A percentile compares a stretch with the other conserved stretches of the same genome.
phyloP scores from a whole-genome alignment of 2,329 filamentous ascomycete species.

The Grosmannia serpens region DNA sequence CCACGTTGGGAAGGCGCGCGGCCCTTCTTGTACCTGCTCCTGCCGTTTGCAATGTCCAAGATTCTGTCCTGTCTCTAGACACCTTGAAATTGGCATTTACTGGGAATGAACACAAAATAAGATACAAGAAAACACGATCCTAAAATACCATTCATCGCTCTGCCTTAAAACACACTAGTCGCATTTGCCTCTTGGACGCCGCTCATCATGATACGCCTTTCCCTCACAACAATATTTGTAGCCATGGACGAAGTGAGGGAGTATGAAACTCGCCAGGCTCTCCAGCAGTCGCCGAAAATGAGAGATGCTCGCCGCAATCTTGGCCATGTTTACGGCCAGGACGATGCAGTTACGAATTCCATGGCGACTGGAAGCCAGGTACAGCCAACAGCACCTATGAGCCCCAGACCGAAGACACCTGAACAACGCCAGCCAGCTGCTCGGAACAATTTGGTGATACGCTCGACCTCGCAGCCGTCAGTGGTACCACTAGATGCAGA shows the following conservation, averaged over 20 bases:
- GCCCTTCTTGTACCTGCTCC: background rate
- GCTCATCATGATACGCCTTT: constrained; percentile 28
- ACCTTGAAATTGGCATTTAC: background rate
- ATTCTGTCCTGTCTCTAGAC: too few relatives aligned
- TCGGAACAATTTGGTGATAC: background rate
- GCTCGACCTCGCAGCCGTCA: background rate
- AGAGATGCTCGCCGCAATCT: constrained; percentile 8
- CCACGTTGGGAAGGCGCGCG: background rate
- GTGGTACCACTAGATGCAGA: background rate
- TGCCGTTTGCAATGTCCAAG: background rate
- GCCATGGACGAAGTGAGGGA: constrained; percentile 30
- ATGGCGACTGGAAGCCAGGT: background rate
- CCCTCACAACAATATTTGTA: constrained; percentile 26
- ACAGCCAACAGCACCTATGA: background rate
- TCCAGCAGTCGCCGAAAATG: constrained; percentile 21
- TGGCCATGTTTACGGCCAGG: background rate
- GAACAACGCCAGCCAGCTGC: background rate
- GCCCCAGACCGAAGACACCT: background rate
- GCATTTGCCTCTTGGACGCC: background rate
- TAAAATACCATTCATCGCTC: background rate
- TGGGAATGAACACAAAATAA: too few relatives aligned
- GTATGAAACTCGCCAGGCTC: constrained; percentile 15
- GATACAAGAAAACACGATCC: background rate
- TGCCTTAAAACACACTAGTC: background rate
- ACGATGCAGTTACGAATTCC: constrained; percentile 15